Conservation (phyloP, 2,329 filamentous ascomycete genomes). For the Curvularia sp. region DNA sequence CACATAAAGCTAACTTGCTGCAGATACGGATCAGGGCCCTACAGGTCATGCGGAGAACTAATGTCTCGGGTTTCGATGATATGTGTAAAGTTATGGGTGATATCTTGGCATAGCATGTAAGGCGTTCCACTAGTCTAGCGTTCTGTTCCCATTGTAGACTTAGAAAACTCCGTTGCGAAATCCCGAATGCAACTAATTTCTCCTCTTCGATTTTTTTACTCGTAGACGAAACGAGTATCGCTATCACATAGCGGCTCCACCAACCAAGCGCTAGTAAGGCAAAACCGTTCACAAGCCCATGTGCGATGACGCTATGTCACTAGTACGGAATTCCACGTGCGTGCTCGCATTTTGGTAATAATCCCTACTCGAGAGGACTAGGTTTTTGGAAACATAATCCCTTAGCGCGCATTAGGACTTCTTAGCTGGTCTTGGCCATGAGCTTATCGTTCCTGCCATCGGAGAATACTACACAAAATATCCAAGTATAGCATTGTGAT, state of each 20-base stretch:
- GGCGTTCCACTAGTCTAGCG: constrained; percentile 8
- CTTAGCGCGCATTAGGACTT: neutral
- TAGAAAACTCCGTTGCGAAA: neutral
- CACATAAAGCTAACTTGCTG: constrained; percentile 10
- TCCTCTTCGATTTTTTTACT: neutral
- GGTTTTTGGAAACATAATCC: neutral
- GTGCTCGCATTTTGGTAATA: neutral
- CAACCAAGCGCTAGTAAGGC: neutral
- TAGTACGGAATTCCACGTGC: neutral
- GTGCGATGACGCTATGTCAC: neutral
- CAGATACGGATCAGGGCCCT: constrained; percentile 36
- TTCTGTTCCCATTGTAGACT: neutral
- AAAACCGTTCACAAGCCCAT: too few relatives aligned
- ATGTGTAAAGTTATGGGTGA: neutral
- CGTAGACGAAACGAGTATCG: neutral
- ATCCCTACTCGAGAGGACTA: neutral
- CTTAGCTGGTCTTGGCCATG: neutral
- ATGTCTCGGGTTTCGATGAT: neutral
- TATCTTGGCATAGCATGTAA: constrained; percentile 7
- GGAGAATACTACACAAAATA: neutral
- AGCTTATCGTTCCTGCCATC: neutral
- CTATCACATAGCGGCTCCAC: neutral
- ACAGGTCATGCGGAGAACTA: constrained; percentile 29
- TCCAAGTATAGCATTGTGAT: neutral
- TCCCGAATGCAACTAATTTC: neutral